These are phyloP conservation scores for Capsicum baccatum DNA, from an alignment of 257 asterid species.

Conservation along the genomic window DNA sequence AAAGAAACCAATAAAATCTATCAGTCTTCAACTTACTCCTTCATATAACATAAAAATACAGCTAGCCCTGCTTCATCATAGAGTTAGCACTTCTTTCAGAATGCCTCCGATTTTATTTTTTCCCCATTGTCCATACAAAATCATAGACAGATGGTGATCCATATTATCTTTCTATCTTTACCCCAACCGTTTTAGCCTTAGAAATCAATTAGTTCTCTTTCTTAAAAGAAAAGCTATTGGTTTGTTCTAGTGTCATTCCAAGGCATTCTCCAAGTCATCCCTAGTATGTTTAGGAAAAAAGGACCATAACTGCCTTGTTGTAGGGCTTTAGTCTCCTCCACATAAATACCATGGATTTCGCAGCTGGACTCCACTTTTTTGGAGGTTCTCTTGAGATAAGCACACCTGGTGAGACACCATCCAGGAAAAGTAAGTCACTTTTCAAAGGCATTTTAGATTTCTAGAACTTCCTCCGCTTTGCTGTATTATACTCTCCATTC, in stretches of 20 bases:
- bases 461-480: too few species aligned
- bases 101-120: not conserved
- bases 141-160: slow-evolving; percentile 1
- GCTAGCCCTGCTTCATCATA: slow-evolving; percentile 1
- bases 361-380: slow-evolving; percentile 2
- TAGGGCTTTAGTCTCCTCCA: not conserved
- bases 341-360: not conserved
- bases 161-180: slow-evolving; percentile 2
- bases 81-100: slow-evolving; percentile 16
- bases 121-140: not conserved
- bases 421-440: not conserved
- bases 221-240: not conserved
- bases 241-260: not conserved
- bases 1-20: slow-evolving; percentile 23
- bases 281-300: not conserved
- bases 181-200: not conserved
- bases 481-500: too few species aligned
- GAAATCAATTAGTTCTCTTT: not conserved
- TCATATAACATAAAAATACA: not conserved
- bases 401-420: not conserved
- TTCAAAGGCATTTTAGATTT: not conserved
- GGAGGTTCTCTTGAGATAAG: slow-evolving; percentile 17
- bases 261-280: slow-evolving; percentile 14
- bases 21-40: slow-evolving; percentile 17
- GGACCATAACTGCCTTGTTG: slow-evolving; percentile 15